These are phyloP conservation scores for Amanita phalloides DNA, from an alignment of 768 basidiomycete species.

Conservation along the genomic window DNA sequence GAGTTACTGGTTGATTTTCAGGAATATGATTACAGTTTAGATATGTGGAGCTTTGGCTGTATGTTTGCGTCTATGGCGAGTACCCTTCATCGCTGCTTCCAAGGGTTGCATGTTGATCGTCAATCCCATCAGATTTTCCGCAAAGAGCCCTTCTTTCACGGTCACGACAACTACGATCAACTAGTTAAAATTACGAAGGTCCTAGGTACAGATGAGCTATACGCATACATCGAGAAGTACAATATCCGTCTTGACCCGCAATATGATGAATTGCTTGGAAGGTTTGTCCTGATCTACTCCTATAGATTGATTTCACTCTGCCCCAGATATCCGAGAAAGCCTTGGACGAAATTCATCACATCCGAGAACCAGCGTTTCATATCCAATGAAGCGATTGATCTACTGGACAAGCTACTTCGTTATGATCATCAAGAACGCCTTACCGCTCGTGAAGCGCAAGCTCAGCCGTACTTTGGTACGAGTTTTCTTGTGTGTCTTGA, in stretches of 20 bases:
- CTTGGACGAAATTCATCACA: constrained; percentile 93
- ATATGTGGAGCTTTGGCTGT: constrained; percentile 99
- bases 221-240: constrained; percentile 89
- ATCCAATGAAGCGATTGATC: constrained; percentile 93
- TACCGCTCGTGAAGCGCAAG: constrained; percentile 88
- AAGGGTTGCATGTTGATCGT: constrained; percentile 4
- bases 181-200: constrained; percentile 98
- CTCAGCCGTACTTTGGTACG: constrained; percentile 85
- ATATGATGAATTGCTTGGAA: constrained; percentile 89
- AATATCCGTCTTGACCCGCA: constrained; percentile 93
- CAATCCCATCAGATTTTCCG: constrained; percentile 72
- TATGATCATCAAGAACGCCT: constrained; percentile 97
- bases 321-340: constrained; percentile 79
- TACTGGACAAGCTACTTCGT: constrained; percentile 88
- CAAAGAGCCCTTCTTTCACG: constrained; percentile 99
- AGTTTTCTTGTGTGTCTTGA: constrained; percentile 6
- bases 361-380: constrained; percentile 95
- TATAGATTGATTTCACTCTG: constrained; percentile 7
- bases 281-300: constrained; percentile 27
- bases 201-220: constrained; percentile 91
- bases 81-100: constrained; percentile 2
- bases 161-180: constrained; percentile 98
- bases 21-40: constrained; percentile 94
- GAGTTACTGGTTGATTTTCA: constrained; percentile 96
- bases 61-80: constrained; percentile 98